A percentile compares a stretch with the other conserved stretches of the same genome.
These are phyloP conservation scores for Elsinoe perseae DNA, from an alignment of 2,329 filamentous ascomycete species.

Conservation along the genomic window DNA sequence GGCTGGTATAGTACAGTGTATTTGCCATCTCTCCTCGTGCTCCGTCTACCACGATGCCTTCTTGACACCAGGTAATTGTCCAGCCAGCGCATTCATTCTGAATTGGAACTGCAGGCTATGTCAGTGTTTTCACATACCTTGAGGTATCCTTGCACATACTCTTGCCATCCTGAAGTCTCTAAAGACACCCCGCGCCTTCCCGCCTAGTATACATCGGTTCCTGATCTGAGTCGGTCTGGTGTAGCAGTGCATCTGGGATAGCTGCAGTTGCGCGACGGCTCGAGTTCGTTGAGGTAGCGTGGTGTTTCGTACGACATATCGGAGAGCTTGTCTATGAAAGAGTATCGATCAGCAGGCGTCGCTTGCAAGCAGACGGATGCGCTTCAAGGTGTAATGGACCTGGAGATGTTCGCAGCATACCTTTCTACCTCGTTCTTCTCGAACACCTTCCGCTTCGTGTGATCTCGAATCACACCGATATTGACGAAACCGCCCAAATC, in stretches of 20 bases:
- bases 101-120: conserved; percentile 69
- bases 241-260: conserved; percentile 93
- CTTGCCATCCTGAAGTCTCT: conserved; percentile 86
- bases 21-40: neutral
- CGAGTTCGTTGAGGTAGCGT: conserved; percentile 72
- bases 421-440: conserved; percentile 80
- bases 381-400: neutral
- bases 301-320: conserved; percentile 88
- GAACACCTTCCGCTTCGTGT: conserved; percentile 93
- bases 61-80: conserved; percentile 82
- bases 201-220: conserved; percentile 86
- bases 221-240: conserved; percentile 88
- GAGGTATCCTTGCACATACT: conserved; percentile 50
- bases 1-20: conserved; percentile 2
- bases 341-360: neutral
- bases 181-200: conserved; percentile 83
- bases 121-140: neutral
- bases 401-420: conserved; percentile 41
- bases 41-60: conserved; percentile 81
- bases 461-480: conserved; percentile 78
- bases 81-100: conserved; percentile 76
- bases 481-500: conserved; percentile 86
- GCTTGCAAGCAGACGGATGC: neutral
- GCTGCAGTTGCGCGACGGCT: conserved; percentile 84
- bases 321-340: conserved; percentile 60